Conservation (phyloP, 805 yeast species). For the Sugiyamaella marilandica region DNA sequence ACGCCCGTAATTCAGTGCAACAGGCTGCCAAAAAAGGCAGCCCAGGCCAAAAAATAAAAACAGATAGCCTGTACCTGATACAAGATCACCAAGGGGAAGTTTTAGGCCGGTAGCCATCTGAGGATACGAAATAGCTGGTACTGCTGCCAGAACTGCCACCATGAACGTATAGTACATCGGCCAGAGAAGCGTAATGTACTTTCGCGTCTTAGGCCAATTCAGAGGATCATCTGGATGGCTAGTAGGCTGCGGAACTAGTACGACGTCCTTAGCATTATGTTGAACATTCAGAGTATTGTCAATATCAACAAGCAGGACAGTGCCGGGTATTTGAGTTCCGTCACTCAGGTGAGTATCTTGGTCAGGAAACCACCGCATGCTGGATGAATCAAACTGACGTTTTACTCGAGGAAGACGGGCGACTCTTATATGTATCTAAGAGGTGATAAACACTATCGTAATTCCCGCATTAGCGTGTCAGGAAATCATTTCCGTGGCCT, state of each 20-base stretch:
- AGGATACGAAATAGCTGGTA: conserved; percentile 8
- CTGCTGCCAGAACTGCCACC: conserved; percentile 10
- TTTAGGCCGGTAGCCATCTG: conserved; percentile 3
- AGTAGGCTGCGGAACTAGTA: conserved; percentile 60
- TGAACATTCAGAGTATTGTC: conserved; percentile 7
- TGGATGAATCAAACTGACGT: neutral
- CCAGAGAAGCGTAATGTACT: conserved; percentile 5
- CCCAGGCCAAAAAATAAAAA: conserved; percentile 8
- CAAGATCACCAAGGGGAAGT: conserved; percentile 3
- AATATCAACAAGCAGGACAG: conserved; percentile 8
- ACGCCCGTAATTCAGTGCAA: conserved; percentile 29
- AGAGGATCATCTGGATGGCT: conserved; percentile 62
- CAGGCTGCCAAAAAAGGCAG: conserved; percentile 41
- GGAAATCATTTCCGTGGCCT: neutral
- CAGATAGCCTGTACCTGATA: conserved; percentile 7
- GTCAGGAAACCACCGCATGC: neutral
- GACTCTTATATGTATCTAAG: neutral
- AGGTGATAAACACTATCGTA: neutral
- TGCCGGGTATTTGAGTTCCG: conserved; percentile 9
- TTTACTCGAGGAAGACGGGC: neutral
- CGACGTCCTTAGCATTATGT: conserved; percentile 28
- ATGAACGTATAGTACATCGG: conserved; percentile 5
- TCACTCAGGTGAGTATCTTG: conserved; percentile 5
- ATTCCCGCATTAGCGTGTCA: neutral
- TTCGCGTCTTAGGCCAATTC: conserved; percentile 43